Percentiles rank a stretch among this genome's conserved stretches.
phyloP scores from a whole-genome alignment of 306 rosid species.

The Medicago arabica region DNA sequence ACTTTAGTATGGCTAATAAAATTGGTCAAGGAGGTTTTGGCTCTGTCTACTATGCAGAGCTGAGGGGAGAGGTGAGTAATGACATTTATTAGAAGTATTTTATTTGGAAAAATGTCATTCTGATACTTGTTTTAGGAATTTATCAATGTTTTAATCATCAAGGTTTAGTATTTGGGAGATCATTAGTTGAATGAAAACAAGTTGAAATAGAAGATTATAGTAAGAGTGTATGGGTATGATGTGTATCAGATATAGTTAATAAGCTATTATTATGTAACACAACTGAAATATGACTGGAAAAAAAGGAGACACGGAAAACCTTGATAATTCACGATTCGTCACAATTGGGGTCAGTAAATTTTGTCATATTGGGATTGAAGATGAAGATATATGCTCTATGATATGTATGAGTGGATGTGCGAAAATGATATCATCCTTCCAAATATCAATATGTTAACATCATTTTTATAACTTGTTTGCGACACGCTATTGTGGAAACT shows the following conservation, averaged over 20 bases:
- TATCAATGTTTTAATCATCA: slow-evolving; percentile 10
- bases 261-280: slow-evolving; percentile 1
- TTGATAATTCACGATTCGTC: slow-evolving; percentile 32
- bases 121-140: slow-evolving; percentile 16
- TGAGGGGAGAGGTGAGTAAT: slow-evolving; percentile 95
- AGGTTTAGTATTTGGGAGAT: slow-evolving; percentile 11
- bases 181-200: slow-evolving; percentile 27
- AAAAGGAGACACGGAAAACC: not conserved
- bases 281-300: not conserved
- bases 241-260: slow-evolving; percentile 26
- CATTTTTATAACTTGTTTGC: slow-evolving; percentile 4
- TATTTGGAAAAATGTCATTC: not conserved
- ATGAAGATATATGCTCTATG: slow-evolving; percentile 9
- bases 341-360: not conserved
- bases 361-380: slow-evolving; percentile 8
- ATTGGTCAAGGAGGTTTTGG: slow-evolving; percentile 99
- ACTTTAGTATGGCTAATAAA: slow-evolving; percentile 79
- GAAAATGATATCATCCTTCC: slow-evolving; percentile 28
- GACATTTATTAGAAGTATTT: slow-evolving; percentile 27
- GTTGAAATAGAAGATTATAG: slow-evolving; percentile 20
- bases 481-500: slow-evolving; percentile 26
- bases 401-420: slow-evolving; percentile 33
- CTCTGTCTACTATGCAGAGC: slow-evolving; percentile 89
- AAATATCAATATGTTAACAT: not conserved
- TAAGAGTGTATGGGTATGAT: not conserved